Percentiles rank a stretch among this genome's conserved stretches.
phyloP scores from a whole-genome alignment of 2,329 filamentous ascomycete species.

The Akanthomyces uredinophilus region DNA sequence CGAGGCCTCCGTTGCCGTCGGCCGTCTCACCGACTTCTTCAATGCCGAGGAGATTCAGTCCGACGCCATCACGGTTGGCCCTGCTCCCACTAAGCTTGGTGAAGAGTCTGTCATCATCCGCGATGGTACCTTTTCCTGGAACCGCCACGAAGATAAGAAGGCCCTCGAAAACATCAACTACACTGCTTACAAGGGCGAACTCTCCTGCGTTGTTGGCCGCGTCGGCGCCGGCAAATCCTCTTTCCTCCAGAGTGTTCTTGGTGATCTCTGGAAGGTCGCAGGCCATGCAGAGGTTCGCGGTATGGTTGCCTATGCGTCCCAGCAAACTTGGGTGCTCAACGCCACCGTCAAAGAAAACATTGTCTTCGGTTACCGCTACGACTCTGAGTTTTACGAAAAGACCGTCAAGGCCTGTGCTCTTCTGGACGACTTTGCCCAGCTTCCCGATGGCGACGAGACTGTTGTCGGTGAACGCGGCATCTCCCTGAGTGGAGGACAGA shows the following conservation, averaged over 20 bases:
- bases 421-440: constrained; percentile 80
- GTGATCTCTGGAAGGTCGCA: constrained; percentile 84
- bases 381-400: constrained; percentile 88
- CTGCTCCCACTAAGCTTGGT: constrained; percentile 67
- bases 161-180: constrained; percentile 82
- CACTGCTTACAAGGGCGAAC: constrained; percentile 83
- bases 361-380: constrained; percentile 89
- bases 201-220: constrained; percentile 86
- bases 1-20: constrained; percentile 88
- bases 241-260: constrained; percentile 79
- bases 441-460: constrained; percentile 94
- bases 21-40: constrained; percentile 78
- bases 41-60: constrained; percentile 83
- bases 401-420: constrained; percentile 90
- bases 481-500: constrained; percentile 91
- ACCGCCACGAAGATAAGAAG: constrained; percentile 68
- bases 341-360: constrained; percentile 97
- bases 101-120: constrained; percentile 82
- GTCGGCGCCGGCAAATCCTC: constrained; percentile 97
- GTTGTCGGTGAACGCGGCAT: constrained; percentile 96
- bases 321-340: constrained; percentile 96
- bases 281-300: constrained; percentile 81
- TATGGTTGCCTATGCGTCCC: constrained; percentile 82
- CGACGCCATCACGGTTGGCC: constrained; percentile 69
- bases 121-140: constrained; percentile 91